Conservation (phyloP, 495 filamentous ascomycete genomes). For the Lasiosphaeriaceae sp. region DNA sequence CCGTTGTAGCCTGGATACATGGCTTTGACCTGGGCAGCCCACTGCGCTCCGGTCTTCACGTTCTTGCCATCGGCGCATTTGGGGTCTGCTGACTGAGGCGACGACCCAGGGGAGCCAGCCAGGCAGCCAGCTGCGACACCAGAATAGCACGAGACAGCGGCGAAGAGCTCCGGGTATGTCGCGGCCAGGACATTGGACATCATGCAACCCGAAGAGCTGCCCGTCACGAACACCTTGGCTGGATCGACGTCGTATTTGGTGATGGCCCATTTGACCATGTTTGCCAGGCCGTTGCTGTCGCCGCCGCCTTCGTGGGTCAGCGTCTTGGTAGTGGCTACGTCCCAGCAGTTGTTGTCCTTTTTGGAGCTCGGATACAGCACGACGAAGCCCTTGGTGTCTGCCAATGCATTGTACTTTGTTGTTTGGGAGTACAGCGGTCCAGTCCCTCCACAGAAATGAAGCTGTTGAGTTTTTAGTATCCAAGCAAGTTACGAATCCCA, state of each 20-base stretch:
- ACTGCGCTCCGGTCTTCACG: slow-evolving; percentile 31
- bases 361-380: slow-evolving; percentile 42
- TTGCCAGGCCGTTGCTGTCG: slow-evolving; percentile 47
- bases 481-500: too few species aligned
- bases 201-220: slow-evolving; percentile 48
- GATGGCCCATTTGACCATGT: slow-evolving; percentile 50
- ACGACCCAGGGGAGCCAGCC: slow-evolving; percentile 30
- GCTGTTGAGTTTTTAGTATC: too few species aligned
- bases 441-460: slow-evolving; percentile 41
- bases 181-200: slow-evolving; percentile 45
- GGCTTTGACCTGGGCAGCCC: slow-evolving; percentile 26
- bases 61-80: slow-evolving; percentile 34
- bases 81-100: slow-evolving; percentile 36
- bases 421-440: slow-evolving; percentile 36
- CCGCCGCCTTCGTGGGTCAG: slow-evolving; percentile 49
- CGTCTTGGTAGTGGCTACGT: slow-evolving; percentile 38
- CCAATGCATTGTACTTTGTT: slow-evolving; percentile 35
- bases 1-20: slow-evolving; percentile 36
- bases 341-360: slow-evolving; percentile 46
- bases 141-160: slow-evolving; percentile 37
- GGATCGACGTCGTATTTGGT: slow-evolving; percentile 43
- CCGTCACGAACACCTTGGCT: slow-evolving; percentile 42
- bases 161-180: slow-evolving; percentile 39
- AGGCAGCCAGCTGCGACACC: slow-evolving; percentile 38
- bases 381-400: slow-evolving; percentile 43